Percentiles rank a stretch among this genome's conserved stretches.
phyloP scores from a whole-genome alignment of 768 basidiomycete species.

The Lactarius indigo region DNA sequence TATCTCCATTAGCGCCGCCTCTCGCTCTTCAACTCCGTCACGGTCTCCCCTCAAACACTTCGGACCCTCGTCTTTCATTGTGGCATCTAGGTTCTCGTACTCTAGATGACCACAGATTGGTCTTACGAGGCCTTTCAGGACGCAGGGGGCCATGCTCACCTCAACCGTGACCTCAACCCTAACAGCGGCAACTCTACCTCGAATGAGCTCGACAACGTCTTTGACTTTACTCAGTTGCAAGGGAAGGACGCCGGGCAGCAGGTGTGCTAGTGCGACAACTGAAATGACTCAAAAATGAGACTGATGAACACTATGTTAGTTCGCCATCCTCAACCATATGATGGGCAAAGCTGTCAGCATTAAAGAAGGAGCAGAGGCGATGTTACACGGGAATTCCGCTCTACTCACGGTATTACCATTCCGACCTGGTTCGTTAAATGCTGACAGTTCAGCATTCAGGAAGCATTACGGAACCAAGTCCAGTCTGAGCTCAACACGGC shows the following conservation, averaged over 20 bases:
- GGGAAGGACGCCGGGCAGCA: constrained; percentile 23
- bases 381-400: constrained; percentile 12
- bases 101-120: constrained; percentile 13
- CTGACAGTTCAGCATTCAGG: constrained; percentile 6
- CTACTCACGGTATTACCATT: constrained; percentile 19
- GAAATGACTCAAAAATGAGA: not conserved
- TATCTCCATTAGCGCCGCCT: not conserved
- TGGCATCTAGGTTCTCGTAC: not conserved
- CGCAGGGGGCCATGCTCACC: not conserved
- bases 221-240: constrained; percentile 23
- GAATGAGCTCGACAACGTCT: constrained; percentile 14
- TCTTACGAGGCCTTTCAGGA: constrained; percentile 17
- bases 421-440: not conserved
- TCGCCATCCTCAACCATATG: constrained; percentile 21
- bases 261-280: constrained; percentile 6
- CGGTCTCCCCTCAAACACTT: not conserved
- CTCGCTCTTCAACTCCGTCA: not conserved
- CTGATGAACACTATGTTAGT: not conserved
- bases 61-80: not conserved
- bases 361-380: constrained; percentile 26
- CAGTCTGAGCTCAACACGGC: constrained; percentile 24
- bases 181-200: constrained; percentile 1
- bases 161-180: not conserved
- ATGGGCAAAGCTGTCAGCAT: constrained; percentile 25
- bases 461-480: constrained; percentile 22